phyloP scores from a whole-genome alignment of 78 protist genomes.

The Dictyostelium brefeldianum region DNA sequence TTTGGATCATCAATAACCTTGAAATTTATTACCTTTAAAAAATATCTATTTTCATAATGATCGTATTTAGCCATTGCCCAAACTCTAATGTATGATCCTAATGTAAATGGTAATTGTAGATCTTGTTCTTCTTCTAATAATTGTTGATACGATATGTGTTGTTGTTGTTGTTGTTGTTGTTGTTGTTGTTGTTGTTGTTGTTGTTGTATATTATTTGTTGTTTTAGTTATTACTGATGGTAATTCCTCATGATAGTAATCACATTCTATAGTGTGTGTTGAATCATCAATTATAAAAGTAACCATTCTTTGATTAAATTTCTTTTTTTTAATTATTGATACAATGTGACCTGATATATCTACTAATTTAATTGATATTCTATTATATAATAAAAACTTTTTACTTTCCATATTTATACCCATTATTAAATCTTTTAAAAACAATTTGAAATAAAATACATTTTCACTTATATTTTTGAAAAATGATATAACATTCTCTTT shows the following conservation, averaged over 20 bases:
- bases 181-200: too few species aligned
- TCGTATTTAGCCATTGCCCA: background rate
- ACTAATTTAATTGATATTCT: background rate
- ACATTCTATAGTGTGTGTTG: background rate
- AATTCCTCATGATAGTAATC: background rate
- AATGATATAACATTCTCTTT: background rate
- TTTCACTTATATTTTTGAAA: background rate
- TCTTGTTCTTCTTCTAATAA: background rate
- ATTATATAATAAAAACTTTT: background rate
- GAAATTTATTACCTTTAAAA: background rate
- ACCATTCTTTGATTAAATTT: background rate
- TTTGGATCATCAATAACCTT: slow-evolving; percentile 1
- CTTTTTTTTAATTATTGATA: background rate
- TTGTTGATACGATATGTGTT: background rate
- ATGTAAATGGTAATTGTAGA: background rate
- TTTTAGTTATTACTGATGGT: background rate
- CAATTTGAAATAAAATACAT: background rate
- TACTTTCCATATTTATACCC: background rate
- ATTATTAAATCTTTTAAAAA: background rate
- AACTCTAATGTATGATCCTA: background rate
- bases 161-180: background rate
- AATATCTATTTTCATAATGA: background rate
- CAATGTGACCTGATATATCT: background rate
- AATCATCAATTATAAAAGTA: background rate
- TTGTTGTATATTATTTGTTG: background rate